Conservation (phyloP, 306 rosid genomes). For the Begonia masoniana region DNA sequence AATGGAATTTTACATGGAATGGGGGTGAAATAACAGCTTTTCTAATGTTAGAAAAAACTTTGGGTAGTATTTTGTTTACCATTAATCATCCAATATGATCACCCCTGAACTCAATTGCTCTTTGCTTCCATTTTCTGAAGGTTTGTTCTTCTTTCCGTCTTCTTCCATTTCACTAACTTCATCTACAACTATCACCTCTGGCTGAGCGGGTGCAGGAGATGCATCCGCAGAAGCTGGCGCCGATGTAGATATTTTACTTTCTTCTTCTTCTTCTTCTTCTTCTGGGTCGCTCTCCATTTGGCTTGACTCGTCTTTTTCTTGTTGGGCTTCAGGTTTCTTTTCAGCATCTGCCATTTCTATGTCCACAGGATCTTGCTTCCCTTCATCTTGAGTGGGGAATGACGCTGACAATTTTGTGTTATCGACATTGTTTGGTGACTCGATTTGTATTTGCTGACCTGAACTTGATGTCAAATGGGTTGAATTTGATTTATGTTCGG, state of each 20-base stretch:
- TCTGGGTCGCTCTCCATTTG: slow-evolving; percentile 9
- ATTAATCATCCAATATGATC: slow-evolving; percentile 35
- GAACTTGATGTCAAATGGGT: slow-evolving; percentile 7
- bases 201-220: neutral
- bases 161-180: slow-evolving; percentile 4
- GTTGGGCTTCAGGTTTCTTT: slow-evolving; percentile 19
- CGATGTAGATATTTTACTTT: slow-evolving; percentile 9
- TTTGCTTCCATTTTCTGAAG: slow-evolving; percentile 15
- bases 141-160: slow-evolving; percentile 7
- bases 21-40: too few relatives aligned
- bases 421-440: slow-evolving; percentile 9
- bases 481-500: slow-evolving; percentile 13
- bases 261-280: slow-evolving; percentile 1
- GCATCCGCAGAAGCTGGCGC: slow-evolving; percentile 8
- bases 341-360: slow-evolving; percentile 15
- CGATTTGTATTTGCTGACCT: slow-evolving; percentile 11
- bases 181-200: slow-evolving; percentile 1
- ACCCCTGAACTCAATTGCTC: slow-evolving; percentile 22
- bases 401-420: slow-evolving; percentile 10
- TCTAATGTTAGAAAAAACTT: too few relatives aligned
- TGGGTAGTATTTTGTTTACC: slow-evolving; percentile 12
- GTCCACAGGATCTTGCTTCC: slow-evolving; percentile 19
- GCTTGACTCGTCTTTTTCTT: slow-evolving; percentile 15
- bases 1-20: too few relatives aligned
- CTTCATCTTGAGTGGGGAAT: slow-evolving; percentile 16